These are phyloP conservation scores for Yarrowia sp. DNA, from an alignment of 805 yeast species.

Conservation along the genomic window DNA sequence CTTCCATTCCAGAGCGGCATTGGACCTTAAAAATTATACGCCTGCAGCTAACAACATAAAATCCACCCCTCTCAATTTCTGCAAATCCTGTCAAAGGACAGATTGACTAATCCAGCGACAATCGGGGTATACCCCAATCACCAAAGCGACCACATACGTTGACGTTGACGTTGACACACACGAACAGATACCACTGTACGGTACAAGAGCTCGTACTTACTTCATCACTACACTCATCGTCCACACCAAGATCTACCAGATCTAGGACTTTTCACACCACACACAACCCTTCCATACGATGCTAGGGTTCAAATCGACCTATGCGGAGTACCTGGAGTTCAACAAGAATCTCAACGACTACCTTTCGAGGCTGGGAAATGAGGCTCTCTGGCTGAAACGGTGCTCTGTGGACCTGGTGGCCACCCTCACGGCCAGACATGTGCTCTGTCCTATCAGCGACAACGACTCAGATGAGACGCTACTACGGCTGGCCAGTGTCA, in stretches of 20 bases:
- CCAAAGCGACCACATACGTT: neutral
- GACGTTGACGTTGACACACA: too few species aligned
- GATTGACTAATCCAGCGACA: neutral
- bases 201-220: too few species aligned
- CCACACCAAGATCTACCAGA: too few species aligned
- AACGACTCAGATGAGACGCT: slow-evolving; percentile 23
- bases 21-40: slow-evolving; percentile 3
- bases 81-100: neutral
- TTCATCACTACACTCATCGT: too few species aligned
- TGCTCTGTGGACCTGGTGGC: slow-evolving; percentile 12
- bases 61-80: neutral
- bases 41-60: slow-evolving; percentile 15
- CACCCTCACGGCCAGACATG: slow-evolving; percentile 6
- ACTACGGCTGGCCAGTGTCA: slow-evolving; percentile 14
- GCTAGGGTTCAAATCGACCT: slow-evolving; percentile 22
- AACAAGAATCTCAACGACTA: slow-evolving; percentile 2
- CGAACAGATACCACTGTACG: too few species aligned
- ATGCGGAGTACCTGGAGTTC: slow-evolving; percentile 27
- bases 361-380: slow-evolving; percentile 10
- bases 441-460: slow-evolving; percentile 12
- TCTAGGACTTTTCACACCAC: neutral
- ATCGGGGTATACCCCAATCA: neutral
- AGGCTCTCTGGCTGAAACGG: slow-evolving; percentile 31
- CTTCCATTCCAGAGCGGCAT: neutral
- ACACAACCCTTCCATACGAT: neutral